Conservation (phyloP, 2,329 filamentous ascomycete species). For the Epichloe glyceriae region DNA sequence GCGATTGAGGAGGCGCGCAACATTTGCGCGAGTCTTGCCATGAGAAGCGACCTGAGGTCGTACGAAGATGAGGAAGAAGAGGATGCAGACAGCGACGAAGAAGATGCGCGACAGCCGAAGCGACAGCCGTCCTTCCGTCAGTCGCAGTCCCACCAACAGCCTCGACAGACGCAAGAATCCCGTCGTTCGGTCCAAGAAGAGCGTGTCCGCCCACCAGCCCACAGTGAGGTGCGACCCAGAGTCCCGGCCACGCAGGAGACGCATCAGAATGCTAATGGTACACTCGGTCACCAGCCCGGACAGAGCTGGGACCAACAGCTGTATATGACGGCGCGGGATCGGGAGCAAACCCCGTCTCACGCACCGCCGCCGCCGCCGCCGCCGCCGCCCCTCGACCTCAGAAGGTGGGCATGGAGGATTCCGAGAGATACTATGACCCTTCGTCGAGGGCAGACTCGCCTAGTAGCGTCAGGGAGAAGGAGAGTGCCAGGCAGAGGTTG, state of each 20-base stretch:
- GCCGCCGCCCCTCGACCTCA: slow-evolving; percentile 24
- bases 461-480: slow-evolving; percentile 10
- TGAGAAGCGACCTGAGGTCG: slow-evolving; percentile 36
- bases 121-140: background rate
- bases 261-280: slow-evolving; percentile 9
- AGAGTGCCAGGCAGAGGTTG: slow-evolving; percentile 21
- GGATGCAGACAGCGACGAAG: slow-evolving; percentile 19
- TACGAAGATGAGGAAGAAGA: slow-evolving; percentile 25
- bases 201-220: background rate
- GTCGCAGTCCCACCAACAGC: slow-evolving; percentile 8
- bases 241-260: slow-evolving; percentile 11
- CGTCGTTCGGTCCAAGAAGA: slow-evolving; percentile 5
- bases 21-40: slow-evolving; percentile 36
- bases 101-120: slow-evolving; percentile 9
- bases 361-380: slow-evolving; percentile 24
- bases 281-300: slow-evolving; percentile 11
- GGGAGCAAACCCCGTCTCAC: slow-evolving; percentile 15
- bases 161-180: background rate
- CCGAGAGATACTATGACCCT: slow-evolving; percentile 20
- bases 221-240: slow-evolving; percentile 9
- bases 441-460: slow-evolving; percentile 11
- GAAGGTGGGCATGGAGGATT: slow-evolving; percentile 23
- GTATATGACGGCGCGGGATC: slow-evolving; percentile 13
- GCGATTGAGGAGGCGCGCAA: slow-evolving; percentile 37
- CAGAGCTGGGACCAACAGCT: slow-evolving; percentile 5